Evolutionary conservation across 2,329 filamentous ascomycete species (phyloP).

Genomic region (Colletotrichum horii): DNA sequence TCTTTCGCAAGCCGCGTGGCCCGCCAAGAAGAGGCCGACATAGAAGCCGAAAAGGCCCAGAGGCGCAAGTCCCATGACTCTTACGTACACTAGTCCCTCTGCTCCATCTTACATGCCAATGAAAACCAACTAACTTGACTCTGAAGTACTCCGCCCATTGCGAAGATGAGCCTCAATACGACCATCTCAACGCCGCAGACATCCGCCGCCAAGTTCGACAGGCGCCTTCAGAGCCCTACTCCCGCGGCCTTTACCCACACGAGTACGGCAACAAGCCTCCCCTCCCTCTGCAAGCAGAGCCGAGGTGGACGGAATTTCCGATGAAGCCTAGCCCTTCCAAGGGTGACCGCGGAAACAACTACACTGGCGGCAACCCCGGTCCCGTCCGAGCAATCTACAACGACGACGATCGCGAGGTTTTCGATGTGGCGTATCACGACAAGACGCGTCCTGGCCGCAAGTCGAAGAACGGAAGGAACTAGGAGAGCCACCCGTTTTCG

Average conservation of each 20-base stretch:
- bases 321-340: background rate
- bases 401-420: background rate
- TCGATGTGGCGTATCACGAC: background rate
- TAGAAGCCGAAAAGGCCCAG: background rate
- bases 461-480: accelerated
- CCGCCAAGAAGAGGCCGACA: background rate
- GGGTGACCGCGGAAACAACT: background rate
- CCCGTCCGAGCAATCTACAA: background rate
- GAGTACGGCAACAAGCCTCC: background rate
- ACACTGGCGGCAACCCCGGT: background rate
- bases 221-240: background rate
- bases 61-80: background rate
- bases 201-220: background rate
- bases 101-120: background rate
- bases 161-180: background rate
- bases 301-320: accelerated
- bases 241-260: background rate
- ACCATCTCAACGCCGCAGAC: background rate
- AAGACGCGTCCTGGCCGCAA: background rate
- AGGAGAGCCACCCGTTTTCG: background rate
- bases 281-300: background rate
- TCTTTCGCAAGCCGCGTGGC: accelerated
- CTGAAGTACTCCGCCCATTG: background rate
- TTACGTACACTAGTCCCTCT: background rate
- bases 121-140: background rate